Conservation (phyloP, 176 grass and related monocot species). For the Chloris gayana region DNA sequence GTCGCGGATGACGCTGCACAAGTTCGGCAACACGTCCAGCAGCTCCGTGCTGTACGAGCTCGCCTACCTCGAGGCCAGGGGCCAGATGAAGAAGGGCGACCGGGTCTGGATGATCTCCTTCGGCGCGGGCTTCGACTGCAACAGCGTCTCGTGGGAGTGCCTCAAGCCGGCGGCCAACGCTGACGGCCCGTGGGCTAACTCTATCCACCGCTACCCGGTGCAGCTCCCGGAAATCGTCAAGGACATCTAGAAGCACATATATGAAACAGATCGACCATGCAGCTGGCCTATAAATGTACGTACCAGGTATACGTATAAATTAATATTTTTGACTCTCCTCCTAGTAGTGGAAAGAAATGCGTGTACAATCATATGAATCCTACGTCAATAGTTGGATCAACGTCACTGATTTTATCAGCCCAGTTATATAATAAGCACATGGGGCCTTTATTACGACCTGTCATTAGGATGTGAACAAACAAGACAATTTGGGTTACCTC, state of each 20-base stretch:
- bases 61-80: slow-evolving; percentile 43
- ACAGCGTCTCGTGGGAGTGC: slow-evolving; percentile 43
- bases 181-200: slow-evolving; percentile 39
- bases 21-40: slow-evolving; percentile 50
- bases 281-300: neutral
- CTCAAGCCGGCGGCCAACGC: slow-evolving; percentile 25
- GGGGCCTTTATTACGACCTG: neutral
- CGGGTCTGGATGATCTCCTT: slow-evolving; percentile 47
- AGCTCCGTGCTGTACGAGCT: slow-evolving; percentile 49
- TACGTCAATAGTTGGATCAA: neutral
- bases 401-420: neutral
- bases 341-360: neutral
- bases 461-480: neutral
- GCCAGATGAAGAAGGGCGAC: slow-evolving; percentile 29
- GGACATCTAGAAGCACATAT: neutral
- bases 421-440: neutral
- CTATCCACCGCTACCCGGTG: slow-evolving; percentile 47
- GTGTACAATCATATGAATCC: neutral
- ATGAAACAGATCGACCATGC: neutral
- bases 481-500: neutral
- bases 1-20: slow-evolving; percentile 51
- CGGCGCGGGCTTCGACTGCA: slow-evolving; percentile 45
- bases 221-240: slow-evolving; percentile 25
- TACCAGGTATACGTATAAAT: slow-evolving; percentile 17
- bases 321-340: neutral